Base-by-base conservation (phyloP, 345 rosid species). In the Geranium rotundifolium region DNA sequence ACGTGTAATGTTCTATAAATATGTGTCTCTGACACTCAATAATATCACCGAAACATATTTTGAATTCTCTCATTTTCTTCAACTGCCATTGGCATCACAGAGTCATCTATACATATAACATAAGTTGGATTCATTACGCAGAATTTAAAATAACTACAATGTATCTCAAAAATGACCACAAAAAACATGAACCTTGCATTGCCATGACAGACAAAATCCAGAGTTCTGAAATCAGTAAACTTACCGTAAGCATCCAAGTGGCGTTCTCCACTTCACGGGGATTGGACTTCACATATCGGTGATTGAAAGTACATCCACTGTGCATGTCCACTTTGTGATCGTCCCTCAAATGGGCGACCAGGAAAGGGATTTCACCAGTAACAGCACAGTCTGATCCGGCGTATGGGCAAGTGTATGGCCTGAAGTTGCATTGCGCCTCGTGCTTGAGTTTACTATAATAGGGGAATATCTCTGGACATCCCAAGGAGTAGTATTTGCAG, bases 311-410 rank as follows among this genome's bases (percentile, higher is more conserved):
- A 68, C 77, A 74, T 17, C 81, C 84, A 17, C 75, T 77, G 66
- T 80, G 84, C 81, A 80, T 80, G 70, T 80, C 84, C 64, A 80
- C 81, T 61, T 80, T 80, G 72, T 80, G 84, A 54, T 75, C 81
- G 55, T 80, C 81, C 68, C 81, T 72, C 37, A 80, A 77, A 72
- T 80, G 81, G 61, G 77, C 49, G 20, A 80, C 81, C 56, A 80
- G 71, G 71, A 75, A 72, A 2, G 84, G 77, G 66, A 80, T 75
- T 61, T 80, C 84, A 15, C 84, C 84, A 9, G 71, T 75, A 29
- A 68, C 55, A 59, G 76, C 66, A 62, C 84, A 80, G 62, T 80
- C 81, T 20, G 84, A 80, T 59, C 84, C 84, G 54, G 84, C 81
- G 54, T 80, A 77, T 2, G 84, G 84, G 72, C 84, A 80, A 62